Evolutionary conservation across 345 rosid genomes (phyloP).

Genomic region (Lepidium africanum): DNA sequence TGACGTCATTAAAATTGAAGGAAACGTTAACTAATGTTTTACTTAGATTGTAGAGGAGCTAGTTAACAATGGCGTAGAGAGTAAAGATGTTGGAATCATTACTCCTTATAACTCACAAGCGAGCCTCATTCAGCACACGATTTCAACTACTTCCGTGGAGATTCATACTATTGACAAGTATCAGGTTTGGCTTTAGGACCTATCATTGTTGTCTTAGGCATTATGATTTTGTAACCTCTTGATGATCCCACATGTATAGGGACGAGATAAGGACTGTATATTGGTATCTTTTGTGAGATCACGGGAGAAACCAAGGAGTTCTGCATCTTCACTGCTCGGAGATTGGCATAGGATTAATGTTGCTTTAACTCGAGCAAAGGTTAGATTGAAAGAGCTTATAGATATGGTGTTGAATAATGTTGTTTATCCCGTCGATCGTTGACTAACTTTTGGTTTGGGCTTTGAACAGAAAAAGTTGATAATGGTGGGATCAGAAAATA

Average conservation of each 20-base stretch:
- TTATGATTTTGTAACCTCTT: background rate
- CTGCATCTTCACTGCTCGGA: constrained; percentile 67
- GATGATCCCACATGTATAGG: constrained; percentile 37
- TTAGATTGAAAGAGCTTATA: constrained; percentile 6
- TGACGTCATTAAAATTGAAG: background rate
- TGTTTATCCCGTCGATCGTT: background rate
- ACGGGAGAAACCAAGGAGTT: constrained; percentile 49
- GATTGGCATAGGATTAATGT: constrained; percentile 99
- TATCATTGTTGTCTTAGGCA: background rate
- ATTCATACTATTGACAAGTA: constrained; percentile 91
- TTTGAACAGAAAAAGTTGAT: constrained; percentile 69
- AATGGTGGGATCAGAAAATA: constrained; percentile 78
- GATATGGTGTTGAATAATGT: background rate
- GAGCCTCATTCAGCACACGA: constrained; percentile 47
- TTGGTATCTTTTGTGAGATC: constrained; percentile 81
- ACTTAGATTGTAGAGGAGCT: constrained; percentile 54
- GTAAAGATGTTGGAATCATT: constrained; percentile 78
- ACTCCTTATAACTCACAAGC: constrained; percentile 94
- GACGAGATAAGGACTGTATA: constrained; percentile 95
- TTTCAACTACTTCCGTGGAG: constrained; percentile 54
- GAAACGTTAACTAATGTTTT: background rate
- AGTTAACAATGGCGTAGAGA: constrained; percentile 51
- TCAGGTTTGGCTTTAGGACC: constrained; percentile 55
- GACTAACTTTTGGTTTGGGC: background rate
- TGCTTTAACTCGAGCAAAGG: constrained; percentile 93